phyloP scores from a whole-genome alignment of 2,329 filamentous ascomycete genomes.

The Penicillium capsulatum region DNA sequence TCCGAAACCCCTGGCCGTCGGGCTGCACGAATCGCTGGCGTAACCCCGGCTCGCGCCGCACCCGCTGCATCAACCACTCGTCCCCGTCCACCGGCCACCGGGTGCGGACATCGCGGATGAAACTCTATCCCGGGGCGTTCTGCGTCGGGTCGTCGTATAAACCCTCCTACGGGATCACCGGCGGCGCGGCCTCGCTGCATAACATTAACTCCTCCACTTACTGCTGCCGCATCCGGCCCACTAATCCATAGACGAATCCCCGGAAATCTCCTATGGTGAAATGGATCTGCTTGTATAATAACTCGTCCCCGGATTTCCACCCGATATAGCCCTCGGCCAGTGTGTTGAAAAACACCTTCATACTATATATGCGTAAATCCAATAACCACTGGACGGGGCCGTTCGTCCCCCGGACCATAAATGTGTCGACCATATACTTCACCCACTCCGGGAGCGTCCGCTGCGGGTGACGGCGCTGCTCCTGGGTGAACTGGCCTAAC shows the following conservation, averaged over 20 bases:
- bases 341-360: not conserved
- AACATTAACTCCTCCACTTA: not conserved
- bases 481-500: too few species aligned
- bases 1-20: not conserved
- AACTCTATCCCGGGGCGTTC: not conserved
- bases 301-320: not conserved
- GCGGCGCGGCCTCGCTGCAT: too few species aligned
- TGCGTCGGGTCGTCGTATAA: constrained; percentile 1
- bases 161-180: not conserved
- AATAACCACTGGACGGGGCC: not conserved
- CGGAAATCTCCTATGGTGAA: constrained; percentile 1
- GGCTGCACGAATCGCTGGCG: not conserved
- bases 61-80: constrained; percentile 3
- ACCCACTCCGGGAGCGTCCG: too few species aligned
- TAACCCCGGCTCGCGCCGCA: not conserved
- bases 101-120: not conserved
- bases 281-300: not conserved
- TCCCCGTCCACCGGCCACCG: not conserved
- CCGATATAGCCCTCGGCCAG: not conserved
- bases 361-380: constrained; percentile 2
- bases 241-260: not conserved
- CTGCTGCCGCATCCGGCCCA: not conserved
- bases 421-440: too few species aligned
- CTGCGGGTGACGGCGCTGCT: too few species aligned
- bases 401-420: not conserved